A percentile compares a stretch with the other conserved stretches of the same genome.
phyloP scores from a whole-genome alignment of 306 rosid genomes.

The Bauhinia variegata region DNA sequence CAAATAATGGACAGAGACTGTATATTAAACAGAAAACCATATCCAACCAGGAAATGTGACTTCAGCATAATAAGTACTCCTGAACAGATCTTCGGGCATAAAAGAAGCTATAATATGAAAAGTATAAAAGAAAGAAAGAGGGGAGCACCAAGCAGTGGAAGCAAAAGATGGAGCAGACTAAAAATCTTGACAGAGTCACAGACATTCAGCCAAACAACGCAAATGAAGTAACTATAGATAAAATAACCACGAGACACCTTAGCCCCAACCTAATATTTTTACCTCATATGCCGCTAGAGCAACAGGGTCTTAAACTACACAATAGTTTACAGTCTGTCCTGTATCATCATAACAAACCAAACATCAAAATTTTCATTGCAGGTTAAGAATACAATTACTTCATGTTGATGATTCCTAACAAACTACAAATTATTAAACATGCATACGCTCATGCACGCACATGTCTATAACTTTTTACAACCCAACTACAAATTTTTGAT shows the following conservation, averaged over 20 bases:
- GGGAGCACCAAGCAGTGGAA: not conserved
- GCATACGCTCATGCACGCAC: too few species aligned
- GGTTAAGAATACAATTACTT: not conserved
- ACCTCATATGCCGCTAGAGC: not conserved
- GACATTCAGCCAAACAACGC: not conserved
- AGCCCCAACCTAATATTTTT: not conserved
- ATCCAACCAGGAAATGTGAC: not conserved
- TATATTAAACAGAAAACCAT: conserved; percentile 7
- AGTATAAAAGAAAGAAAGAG: not conserved
- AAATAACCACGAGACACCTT: not conserved
- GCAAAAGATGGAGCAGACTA: not conserved
- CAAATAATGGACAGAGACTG: conserved; percentile 25
- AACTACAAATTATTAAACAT: not conserved
- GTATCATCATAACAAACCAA: not conserved
- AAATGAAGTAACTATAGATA: not conserved
- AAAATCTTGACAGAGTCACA: not conserved
- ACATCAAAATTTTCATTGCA: not conserved
- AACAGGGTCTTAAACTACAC: conserved; percentile 1
- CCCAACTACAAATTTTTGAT: not conserved
- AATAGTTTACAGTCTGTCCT: not conserved
- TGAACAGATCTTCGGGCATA: not conserved
- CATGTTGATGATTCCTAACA: not conserved
- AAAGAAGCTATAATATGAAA: not conserved
- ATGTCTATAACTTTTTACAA: not conserved
- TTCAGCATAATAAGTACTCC: conserved; percentile 1